These are phyloP conservation scores for Cercospora canescens DNA, from an alignment of 2,329 filamentous ascomycete genomes.

Conservation along the genomic window DNA sequence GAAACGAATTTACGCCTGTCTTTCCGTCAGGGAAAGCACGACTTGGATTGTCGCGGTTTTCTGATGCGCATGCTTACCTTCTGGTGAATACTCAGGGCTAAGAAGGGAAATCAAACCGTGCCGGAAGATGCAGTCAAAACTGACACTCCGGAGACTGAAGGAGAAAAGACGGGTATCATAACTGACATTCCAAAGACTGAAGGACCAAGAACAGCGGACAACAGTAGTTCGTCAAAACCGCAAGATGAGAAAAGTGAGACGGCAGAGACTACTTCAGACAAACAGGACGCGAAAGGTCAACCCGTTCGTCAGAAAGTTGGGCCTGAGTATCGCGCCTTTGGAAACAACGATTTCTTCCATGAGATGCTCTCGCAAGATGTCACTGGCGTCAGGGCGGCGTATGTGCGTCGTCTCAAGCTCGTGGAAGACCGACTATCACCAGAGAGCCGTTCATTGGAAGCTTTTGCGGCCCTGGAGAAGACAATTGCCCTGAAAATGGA, in stretches of 20 bases:
- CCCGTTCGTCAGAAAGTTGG: not conserved
- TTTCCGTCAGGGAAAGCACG: too few relatives aligned
- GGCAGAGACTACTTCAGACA: too few relatives aligned
- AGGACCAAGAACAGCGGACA: too few relatives aligned
- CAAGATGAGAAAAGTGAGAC: too few relatives aligned
- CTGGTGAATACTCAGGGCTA: not conserved
- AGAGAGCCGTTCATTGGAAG: not conserved
- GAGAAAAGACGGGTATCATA: too few relatives aligned
- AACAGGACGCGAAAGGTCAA: too few relatives aligned
- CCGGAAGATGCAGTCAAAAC: not conserved
- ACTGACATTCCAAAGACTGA: too few relatives aligned
- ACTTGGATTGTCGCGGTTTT: too few relatives aligned
- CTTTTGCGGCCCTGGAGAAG: not conserved
- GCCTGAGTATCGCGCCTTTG: not conserved
- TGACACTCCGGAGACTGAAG: not conserved
- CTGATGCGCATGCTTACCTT: not conserved
- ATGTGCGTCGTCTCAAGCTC: not conserved
- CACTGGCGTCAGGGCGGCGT: not conserved
- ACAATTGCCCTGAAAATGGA: not conserved
- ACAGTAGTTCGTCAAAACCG: too few relatives aligned
- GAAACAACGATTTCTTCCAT: not conserved
- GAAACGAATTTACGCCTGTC: too few relatives aligned
- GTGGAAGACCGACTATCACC: not conserved
- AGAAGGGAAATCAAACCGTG: not conserved
- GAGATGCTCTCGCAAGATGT: not conserved